phyloP scores from a whole-genome alignment of 2,329 filamentous ascomycete species.

The Rhynchosporium graminicola region DNA sequence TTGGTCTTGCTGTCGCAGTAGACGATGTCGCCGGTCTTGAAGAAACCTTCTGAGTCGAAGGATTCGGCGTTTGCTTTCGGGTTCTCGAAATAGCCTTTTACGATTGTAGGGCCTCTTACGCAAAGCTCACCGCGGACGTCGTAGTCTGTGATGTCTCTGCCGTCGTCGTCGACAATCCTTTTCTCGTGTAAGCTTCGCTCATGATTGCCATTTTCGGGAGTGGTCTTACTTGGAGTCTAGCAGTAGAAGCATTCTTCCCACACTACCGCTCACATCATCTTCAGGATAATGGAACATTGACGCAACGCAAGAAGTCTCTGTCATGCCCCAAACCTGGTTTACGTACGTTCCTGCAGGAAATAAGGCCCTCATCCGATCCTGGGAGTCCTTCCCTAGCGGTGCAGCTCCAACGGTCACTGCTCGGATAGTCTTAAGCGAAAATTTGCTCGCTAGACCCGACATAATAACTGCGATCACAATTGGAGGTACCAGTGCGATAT shows the following conservation, averaged over 20 bases:
- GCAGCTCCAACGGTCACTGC: conserved; percentile 51
- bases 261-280: conserved; percentile 54
- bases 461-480: conserved; percentile 65
- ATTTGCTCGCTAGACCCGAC: conserved; percentile 30
- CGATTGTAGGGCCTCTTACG: conserved; percentile 70
- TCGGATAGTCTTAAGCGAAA: conserved; percentile 57
- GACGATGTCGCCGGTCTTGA: conserved; percentile 71
- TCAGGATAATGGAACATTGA: conserved; percentile 41
- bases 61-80: conserved; percentile 29
- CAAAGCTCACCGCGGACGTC: conserved; percentile 53
- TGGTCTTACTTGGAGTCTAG: conserved; percentile 38
- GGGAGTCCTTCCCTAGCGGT: conserved; percentile 45
- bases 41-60: conserved; percentile 67
- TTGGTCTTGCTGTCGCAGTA: conserved; percentile 67
- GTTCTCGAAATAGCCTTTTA: conserved; percentile 72
- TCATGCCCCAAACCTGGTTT: conserved; percentile 54
- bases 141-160: conserved; percentile 33
- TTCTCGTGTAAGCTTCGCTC: not conserved
- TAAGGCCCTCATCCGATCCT: conserved; percentile 45
- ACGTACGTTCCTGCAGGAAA: conserved; percentile 46
- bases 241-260: conserved; percentile 48
- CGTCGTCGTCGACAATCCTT: conserved; percentile 35
- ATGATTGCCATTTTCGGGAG: not conserved
- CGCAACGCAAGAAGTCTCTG: conserved; percentile 43
- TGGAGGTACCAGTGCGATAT: conserved; percentile 69